Base-by-base conservation (phyloP, 2,329 filamentous ascomycete species). In the Chrysoporthe cubensis region DNA sequence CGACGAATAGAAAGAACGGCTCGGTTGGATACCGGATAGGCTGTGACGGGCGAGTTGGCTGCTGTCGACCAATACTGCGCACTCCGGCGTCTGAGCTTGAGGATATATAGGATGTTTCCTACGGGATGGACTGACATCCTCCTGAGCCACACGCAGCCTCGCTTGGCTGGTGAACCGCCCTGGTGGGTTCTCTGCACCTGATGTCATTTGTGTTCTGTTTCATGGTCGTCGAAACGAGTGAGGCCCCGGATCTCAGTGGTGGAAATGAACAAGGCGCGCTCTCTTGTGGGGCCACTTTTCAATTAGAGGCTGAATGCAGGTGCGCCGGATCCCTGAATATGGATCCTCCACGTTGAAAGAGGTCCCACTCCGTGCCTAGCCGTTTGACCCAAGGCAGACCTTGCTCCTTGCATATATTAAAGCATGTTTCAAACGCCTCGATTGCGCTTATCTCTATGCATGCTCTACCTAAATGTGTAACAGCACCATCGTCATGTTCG, bases 301-400 rank as follows among this genome's bases (percentile, higher is more conserved):
- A 54, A 65, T 60, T 9, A 52, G 57, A 65, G 63, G 63, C 63
- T 60, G 54, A 60, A 37, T 32, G 56, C 56, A 40, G 32, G 32
- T 44, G n/a, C 11, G 34, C 7, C 14, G 16, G 14, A 54, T 54
- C 50, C 50, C 50, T 54, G 21, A 21, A 13, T 16, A 54, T 54
- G 50, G 21, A 34, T 32, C 50, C 50, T 26, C 34, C 50, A 54
- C 16, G 32, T 54, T 32, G 14, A 52, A 2, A 26, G 37, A 14
- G 11, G 21, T 54, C 5, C 11, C 50, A 34, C 50, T 26, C 50
- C 9, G 37, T 40, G 37, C 37, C 2, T 9, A 1, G 37, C 37
- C 37, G 37, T 40, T 9, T 40, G 37, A 9, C 37, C 26, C 37
- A 40, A 7, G 37, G 37, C 37, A 40, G 37, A 40, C 37, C 37